Conservation (phyloP, 345 rosid genomes). For the Salix caprea region DNA sequence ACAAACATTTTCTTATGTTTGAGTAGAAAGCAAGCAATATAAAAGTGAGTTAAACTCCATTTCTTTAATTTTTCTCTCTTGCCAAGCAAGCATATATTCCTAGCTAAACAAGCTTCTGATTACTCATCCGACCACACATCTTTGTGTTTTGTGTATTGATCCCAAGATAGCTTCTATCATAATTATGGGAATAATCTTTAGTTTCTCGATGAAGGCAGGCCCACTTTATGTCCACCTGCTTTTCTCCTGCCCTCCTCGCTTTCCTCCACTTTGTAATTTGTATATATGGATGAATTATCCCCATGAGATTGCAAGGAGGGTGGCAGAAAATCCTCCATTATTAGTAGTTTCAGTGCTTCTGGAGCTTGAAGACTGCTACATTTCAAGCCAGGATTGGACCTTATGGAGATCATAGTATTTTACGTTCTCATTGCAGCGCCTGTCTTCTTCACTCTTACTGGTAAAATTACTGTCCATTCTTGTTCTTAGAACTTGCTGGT, state of each 20-base stretch:
- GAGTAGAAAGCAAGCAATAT: conserved; percentile 38
- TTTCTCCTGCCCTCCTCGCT: too few relatives aligned
- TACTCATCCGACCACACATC: background rate
- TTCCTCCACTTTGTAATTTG: too few relatives aligned
- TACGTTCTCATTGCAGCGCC: conserved; percentile 3
- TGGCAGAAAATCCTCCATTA: too few relatives aligned
- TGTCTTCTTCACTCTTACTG: conserved; percentile 13
- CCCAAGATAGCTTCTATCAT: background rate
- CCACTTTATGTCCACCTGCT: too few relatives aligned
- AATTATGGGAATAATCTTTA: too few relatives aligned
- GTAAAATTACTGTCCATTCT: conserved; percentile 5
- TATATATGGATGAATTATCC: too few relatives aligned
- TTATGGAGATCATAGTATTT: background rate
- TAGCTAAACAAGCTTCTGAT: background rate
- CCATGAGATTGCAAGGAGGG: too few relatives aligned
- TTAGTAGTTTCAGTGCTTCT: too few relatives aligned
- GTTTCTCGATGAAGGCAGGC: too few relatives aligned
- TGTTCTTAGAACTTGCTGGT: too few relatives aligned
- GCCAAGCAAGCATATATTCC: conserved; percentile 43
- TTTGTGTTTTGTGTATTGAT: background rate
- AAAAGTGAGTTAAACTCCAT: conserved; percentile 10
- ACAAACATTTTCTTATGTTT: background rate
- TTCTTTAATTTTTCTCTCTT: conserved; percentile 20
- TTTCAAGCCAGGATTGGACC: conserved; percentile 8
- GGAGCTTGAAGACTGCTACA: too few relatives aligned